Evolutionary conservation across 2,329 filamentous ascomycete genomes (phyloP).

Genomic region (Talaromyces amestolkiae): DNA sequence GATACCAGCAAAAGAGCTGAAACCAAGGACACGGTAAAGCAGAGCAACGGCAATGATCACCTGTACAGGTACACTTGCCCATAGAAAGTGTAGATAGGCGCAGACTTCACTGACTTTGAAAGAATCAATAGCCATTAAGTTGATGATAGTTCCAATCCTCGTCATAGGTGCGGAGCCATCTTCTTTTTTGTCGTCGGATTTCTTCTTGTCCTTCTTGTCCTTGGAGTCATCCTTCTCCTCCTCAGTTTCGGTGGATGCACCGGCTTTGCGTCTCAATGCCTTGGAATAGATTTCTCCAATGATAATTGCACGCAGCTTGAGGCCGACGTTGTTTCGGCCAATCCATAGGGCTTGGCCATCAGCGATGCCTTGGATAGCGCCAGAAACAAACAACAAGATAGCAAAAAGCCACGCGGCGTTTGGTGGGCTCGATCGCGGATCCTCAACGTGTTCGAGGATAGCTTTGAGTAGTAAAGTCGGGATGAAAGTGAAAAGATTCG

Average conservation of each 20-base stretch:
- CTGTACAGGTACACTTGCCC: constrained; percentile 86
- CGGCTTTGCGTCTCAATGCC: constrained; percentile 84
- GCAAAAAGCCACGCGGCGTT: constrained; percentile 97
- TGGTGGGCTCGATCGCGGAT: constrained; percentile 68
- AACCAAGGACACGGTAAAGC: constrained; percentile 85
- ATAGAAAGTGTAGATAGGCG: constrained; percentile 93
- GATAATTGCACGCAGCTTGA: constrained; percentile 88
- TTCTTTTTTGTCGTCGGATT: constrained; percentile 26
- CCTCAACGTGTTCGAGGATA: constrained; percentile 91
- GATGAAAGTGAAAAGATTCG: constrained; percentile 81
- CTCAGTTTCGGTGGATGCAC: constrained; percentile 70
- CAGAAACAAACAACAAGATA: constrained; percentile 80
- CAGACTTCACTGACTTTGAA: constrained; percentile 97
- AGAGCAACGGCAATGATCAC: constrained; percentile 75
- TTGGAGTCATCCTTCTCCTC: constrained; percentile 53
- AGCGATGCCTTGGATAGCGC: constrained; percentile 74
- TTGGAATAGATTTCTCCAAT: constrained; percentile 98
- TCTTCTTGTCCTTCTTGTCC: constrained; percentile 48
- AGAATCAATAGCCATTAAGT: constrained; percentile 98
- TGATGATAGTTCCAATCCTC: constrained; percentile 97
- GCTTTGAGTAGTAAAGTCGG: constrained; percentile 87
- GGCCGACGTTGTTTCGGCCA: constrained; percentile 90
- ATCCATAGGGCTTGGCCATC: constrained; percentile 90
- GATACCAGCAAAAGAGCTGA: constrained; percentile 91
- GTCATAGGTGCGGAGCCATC: constrained; percentile 66